Evolutionary conservation across 1,139 yeast genomes (phyloP), one percentile per base, ranked within the genome.

Genomic region (Geotrichum cucujoidarum): DNA sequence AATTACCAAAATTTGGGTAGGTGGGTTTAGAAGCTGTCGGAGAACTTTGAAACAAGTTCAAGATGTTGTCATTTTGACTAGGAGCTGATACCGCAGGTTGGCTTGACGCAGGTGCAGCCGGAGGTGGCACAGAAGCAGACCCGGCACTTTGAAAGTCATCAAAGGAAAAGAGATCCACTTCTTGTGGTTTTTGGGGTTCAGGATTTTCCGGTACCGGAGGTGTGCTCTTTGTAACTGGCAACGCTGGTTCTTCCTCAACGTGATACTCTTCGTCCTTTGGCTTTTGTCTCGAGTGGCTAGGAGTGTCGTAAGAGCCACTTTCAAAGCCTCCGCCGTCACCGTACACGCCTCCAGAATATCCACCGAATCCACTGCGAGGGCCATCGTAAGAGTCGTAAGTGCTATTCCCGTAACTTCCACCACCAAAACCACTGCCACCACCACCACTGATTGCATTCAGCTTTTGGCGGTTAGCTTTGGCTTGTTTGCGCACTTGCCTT

Each of bases 401-500:
- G 18, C 72, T 71, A 53, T 65, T 66, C 50, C 63, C 60, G 43
- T 56, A 61, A 36, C 68, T 68, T 18, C 63, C 56, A 3, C 73
- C 72, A 22, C 69, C 66, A 36, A 68, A 63, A 5, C 75, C 73
- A 51, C 71, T 69, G 43, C 64, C 60, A 29, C 37, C 68, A 31
- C 78, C 80, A 17, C 57, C 53, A n/a, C 64, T 64, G 39, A 64
- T 58, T 25, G 66, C 65, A 10, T 54, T 52, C 42, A 65, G 65
- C 66, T 88, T 89, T 68, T 84, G 81, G 40, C 88, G 76, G 56
- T 86, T 85, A 30, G 66, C 85, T 64, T 94, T 79, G 11, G 95
- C 90, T 72, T 84, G 86, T 65, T 87, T 88, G 53, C 98, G 78
- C 66, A 90, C 98, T 34, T 79, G 68, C 56, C 98, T 78, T 50